Evolutionary conservation across 805 yeast genomes (phyloP).

Genomic region (Barnettozyma siamensis): DNA sequence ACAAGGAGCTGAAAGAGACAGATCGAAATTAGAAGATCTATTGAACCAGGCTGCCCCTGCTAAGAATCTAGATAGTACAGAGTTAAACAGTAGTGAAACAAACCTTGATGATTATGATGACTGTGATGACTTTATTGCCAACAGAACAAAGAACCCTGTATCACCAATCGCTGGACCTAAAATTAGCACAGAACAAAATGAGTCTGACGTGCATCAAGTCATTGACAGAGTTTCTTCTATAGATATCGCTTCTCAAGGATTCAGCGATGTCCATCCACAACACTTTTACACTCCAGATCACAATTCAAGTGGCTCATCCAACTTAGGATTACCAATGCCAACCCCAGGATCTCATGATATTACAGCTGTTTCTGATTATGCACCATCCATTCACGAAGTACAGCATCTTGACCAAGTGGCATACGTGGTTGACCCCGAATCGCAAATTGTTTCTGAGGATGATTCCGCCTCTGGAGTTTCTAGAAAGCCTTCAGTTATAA

Average conservation of each 20-base stretch:
- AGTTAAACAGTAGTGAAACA: background rate
- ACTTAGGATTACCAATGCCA: background rate
- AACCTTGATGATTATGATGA: conserved; percentile 7
- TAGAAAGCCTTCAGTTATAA: conserved; percentile 18
- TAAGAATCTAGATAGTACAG: background rate
- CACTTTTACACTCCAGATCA: background rate
- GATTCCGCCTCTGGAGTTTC: background rate
- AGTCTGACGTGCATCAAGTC: background rate
- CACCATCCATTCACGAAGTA: conserved; percentile 24
- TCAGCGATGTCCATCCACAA: background rate
- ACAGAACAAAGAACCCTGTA: conserved; percentile 1
- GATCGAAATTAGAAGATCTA: conserved; percentile 5
- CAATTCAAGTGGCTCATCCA: background rate
- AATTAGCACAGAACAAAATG: background rate
- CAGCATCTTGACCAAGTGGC: conserved; percentile 12
- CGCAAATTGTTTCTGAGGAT: background rate
- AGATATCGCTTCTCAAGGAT: background rate
- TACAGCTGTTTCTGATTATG: conserved; percentile 24
- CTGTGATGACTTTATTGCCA: conserved; percentile 13
- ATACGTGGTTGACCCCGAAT: conserved; percentile 13
- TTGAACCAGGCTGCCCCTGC: conserved; percentile 2
- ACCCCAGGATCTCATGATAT: background rate
- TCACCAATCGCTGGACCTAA: background rate
- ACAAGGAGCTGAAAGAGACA: conserved; percentile 4
- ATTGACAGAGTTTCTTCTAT: background rate